These are phyloP conservation scores for Cercospora berteroae DNA, from an alignment of 2,329 filamentous ascomycete species.

Conservation along the genomic window DNA sequence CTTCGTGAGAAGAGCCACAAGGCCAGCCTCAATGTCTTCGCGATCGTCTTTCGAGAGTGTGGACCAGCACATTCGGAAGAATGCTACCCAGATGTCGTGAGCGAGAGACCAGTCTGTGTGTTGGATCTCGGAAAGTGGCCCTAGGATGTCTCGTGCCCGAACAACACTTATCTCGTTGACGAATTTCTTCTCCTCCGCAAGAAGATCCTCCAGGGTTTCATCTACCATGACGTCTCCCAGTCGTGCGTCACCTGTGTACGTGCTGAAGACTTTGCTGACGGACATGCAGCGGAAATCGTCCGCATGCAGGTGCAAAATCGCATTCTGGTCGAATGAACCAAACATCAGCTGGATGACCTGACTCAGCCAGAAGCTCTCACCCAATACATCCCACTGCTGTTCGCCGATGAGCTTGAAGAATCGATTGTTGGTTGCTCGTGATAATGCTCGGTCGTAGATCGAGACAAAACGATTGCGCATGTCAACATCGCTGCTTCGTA, in stretches of 20 bases:
- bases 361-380: conserved; percentile 93
- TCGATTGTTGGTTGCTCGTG: conserved; percentile 84
- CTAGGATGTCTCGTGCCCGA: conserved; percentile 81
- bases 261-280: conserved; percentile 68
- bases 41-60: conserved; percentile 83
- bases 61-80: conserved; percentile 95
- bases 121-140: conserved; percentile 87
- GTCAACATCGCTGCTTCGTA: conserved; percentile 85
- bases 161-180: conserved; percentile 79
- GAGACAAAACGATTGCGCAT: conserved; percentile 97
- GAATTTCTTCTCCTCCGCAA: conserved; percentile 78
- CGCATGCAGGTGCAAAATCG: conserved; percentile 70
- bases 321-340: conserved; percentile 82
- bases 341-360: conserved; percentile 93
- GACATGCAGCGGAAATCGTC: conserved; percentile 82
- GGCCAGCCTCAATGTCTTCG: conserved; percentile 81
- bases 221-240: conserved; percentile 69
- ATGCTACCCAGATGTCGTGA: conserved; percentile 82
- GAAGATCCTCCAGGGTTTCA: conserved; percentile 75
- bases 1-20: conserved; percentile 87
- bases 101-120: conserved; percentile 80
- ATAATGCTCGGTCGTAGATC: conserved; percentile 92
- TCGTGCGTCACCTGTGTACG: conserved; percentile 68
- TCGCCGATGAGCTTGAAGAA: conserved; percentile 84
- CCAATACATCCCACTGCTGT: conserved; percentile 95